phyloP scores from a whole-genome alignment of 331 rosid genomes.

The Saraca asoca region DNA sequence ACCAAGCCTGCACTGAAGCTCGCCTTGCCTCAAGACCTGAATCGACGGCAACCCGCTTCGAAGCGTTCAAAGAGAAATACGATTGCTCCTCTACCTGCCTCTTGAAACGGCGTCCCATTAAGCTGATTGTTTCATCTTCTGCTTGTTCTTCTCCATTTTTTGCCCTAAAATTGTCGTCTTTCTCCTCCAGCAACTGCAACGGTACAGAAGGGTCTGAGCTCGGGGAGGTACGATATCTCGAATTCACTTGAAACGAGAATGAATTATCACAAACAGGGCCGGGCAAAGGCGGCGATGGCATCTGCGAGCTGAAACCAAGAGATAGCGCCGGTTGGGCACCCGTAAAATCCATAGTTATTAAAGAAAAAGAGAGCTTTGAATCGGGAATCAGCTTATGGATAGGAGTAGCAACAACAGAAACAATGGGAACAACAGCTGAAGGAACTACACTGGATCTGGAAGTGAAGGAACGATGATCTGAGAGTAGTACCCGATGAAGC shows the following conservation, averaged over 20 bases:
- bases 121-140: slow-evolving; percentile 55
- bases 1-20: slow-evolving; percentile 55
- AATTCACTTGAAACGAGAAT: slow-evolving; percentile 31
- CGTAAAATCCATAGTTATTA: slow-evolving; percentile 43
- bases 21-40: slow-evolving; percentile 44
- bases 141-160: slow-evolving; percentile 38
- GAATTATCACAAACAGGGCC: slow-evolving; percentile 34
- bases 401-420: slow-evolving; percentile 49
- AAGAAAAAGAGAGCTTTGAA: background rate
- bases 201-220: slow-evolving; percentile 32
- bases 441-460: slow-evolving; percentile 36
- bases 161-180: slow-evolving; percentile 40
- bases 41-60: slow-evolving; percentile 53
- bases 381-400: slow-evolving; percentile 24
- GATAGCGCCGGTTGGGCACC: slow-evolving; percentile 56
- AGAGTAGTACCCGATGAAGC: slow-evolving; percentile 31
- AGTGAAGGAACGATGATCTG: slow-evolving; percentile 42
- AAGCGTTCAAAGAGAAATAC: slow-evolving; percentile 27
- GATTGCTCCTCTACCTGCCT: slow-evolving; percentile 50
- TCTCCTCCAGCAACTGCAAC: slow-evolving; percentile 42
- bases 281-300: slow-evolving; percentile 37
- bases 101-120: slow-evolving; percentile 58
- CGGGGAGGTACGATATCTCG: slow-evolving; percentile 34
- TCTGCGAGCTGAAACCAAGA: slow-evolving; percentile 54
- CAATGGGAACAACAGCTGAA: slow-evolving; percentile 54